Base-by-base conservation (phyloP, 2,329 filamentous ascomycete species). In the Alternaria dauci region DNA sequence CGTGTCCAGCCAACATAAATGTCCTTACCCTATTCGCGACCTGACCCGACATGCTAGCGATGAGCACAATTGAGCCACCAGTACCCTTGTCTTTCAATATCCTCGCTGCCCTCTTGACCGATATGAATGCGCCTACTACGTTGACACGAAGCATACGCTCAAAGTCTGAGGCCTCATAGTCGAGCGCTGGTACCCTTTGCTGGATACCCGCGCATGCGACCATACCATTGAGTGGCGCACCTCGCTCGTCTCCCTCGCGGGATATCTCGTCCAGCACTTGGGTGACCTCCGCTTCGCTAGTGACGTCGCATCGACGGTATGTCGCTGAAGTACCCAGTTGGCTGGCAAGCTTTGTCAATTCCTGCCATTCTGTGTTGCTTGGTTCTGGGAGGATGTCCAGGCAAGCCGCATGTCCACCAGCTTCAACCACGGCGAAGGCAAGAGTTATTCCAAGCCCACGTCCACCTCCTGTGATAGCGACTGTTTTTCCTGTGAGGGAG, bases 11-110 rank as follows among this genome's bases (percentile, higher is more conserved):
- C 2, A 16, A 23, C 7, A 9, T n/a, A 8, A 9, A 26, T 8
- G 16, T 26, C 11, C 53, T 14, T 42, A 65, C 62, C 53, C 62
- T 44, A 30, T 65, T 65, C n/a, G 62, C 62, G 30, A 65, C 44
- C 34, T 65, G 60, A 12, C 62, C 62, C 8, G 59, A 62, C 62
- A 65, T 65, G 26, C 54, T 59, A 5, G 62, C 62, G 25, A 91
- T 89, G 71, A 91, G 78, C 14, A 87, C 86, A 61, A 91, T 86
- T 72, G 87, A 90, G 0, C 89, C 88, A 6, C 81, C 80, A 26
- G 80, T 75, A 8, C 79, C 76, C 28, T 86, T 81, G 52, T 84
- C 83, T 23, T 88, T 81, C 85, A 91, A 88, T 76, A 76, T 71
- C 9, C 67, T 67, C 1, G 76, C 75, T 14, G 69, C 72, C 26